Evolutionary conservation across 306 rosid genomes (phyloP), one percentile per base, ranked within the genome.

Genomic region (Quercus wislizeni): DNA sequence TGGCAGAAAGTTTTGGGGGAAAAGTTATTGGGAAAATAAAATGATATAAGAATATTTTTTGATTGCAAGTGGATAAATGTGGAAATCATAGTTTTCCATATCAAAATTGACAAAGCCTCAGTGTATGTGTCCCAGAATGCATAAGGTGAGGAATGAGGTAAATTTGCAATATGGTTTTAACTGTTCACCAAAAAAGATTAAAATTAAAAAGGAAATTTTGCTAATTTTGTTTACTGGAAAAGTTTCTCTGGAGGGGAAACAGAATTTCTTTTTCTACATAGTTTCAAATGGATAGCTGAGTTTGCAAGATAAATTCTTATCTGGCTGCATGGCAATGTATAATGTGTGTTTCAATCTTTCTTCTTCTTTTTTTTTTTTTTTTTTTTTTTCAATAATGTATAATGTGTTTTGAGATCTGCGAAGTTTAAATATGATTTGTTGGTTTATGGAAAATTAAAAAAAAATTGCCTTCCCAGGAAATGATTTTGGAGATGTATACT

Each of bases 221-320:
- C 54, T 3, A 3, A 0, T 49, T 49, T 46, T 28, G 21, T 31
- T 15, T 62, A 1, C 38, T 14, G 69, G 35, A 28, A 5, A 62
- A 62, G 15, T 13, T 30, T 27, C 28, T 30, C 21, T 30, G 0
- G 41, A 18, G 70, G 20, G 70, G 46, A 31, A 3, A 15, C 41
- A 17, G 9, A 33, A 3, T 65, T 38, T 68, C 28, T 68, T 30
- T 64, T 6, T 31, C 25, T 19, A 19, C 5, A 23, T 2, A 35
- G 28, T 68, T 59, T 68, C 27, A 68, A 68, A 33, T 13, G 21
- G 51, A 18, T 35, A 4, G 41, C 15, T 18, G 14, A 68, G 27
- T 68, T 68, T 68, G 72, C 72, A 35, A 33, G 72, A 68, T 68
- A 33, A 2, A 68, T 68, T 38, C 51, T 68, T 46, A 13, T 68